Evolutionary conservation across 257 asterid genomes (phyloP), one percentile per base, ranked within the genome.

Genomic region (Schizonepeta tenuifolia): DNA sequence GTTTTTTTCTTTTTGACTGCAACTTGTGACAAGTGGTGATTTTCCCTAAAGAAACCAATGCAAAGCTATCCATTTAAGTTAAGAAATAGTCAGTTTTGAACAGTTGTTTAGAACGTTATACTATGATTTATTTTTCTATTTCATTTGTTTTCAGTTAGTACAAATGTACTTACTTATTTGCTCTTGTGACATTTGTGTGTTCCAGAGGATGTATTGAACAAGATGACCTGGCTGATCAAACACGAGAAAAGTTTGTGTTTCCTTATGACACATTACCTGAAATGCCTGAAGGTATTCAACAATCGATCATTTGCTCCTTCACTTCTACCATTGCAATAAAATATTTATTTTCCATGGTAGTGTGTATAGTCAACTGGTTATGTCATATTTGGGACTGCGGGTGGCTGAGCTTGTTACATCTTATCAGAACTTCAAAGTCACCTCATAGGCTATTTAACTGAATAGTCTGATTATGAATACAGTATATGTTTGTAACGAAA

Each of bases 261-360:
- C 84, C 95, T 22, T 91, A 91, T 81, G 96, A 88, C 82, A 80
- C 78, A 57, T 75, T 94, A 79, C 88, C 58, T 58, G 82, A 81
- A 14, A 50, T 80, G 72, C 83, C 97, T 40, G 95, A 86, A 50
- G 97, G 98, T 94, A 57, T 55, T 56, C 18, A 54, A 38, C 33
- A 17, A 71, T 61, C 22, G 7, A 35, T 21, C 70, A 14, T 40
- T 7, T 50, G 36, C 53, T 38, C 35, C 33, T 5, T 58, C 10
- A 38, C 24, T 67, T 61, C 35, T 11, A 31, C 71, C 59, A 13
- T 36, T 62, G 65, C 24, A 1, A 43, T 33, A 22, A 28, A 67
- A 9, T 20, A 26, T 78, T 38, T 28, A 18, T 43, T 55, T 71
- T 35, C 40, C 54, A 33, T 47, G 26, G 31, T 76, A 44, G 40